Conservation (phyloP, 2,329 filamentous ascomycete genomes). For the Penicillium glabrum region DNA sequence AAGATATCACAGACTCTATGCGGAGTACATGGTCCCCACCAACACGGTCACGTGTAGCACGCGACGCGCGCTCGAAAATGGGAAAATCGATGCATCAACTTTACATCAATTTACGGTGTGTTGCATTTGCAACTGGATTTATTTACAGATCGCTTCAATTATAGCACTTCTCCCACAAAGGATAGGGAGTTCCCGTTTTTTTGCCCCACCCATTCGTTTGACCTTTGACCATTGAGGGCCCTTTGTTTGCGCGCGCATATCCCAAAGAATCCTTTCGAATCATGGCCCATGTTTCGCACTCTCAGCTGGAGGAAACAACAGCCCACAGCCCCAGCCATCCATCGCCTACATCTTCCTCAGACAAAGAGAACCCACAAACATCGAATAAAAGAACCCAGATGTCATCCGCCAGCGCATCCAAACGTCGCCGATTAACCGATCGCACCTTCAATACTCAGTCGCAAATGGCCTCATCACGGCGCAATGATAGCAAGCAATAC, state of each 20-base stretch:
- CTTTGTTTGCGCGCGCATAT: slow-evolving; percentile 3
- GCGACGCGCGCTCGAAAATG: slow-evolving; percentile 9
- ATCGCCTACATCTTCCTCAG: slow-evolving; percentile 43
- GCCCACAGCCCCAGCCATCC: slow-evolving; percentile 20
- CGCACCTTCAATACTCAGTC: slow-evolving; percentile 30
- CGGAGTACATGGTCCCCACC: not conserved
- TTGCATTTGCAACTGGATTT: not conserved
- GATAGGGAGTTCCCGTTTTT: not conserved
- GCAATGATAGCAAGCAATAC: slow-evolving; percentile 46
- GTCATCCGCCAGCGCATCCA: slow-evolving; percentile 27
- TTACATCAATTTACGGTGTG: not conserved
- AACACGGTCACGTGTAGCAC: slow-evolving; percentile 6
- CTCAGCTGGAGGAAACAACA: slow-evolving; percentile 15
- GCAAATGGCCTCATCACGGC: slow-evolving; percentile 28
- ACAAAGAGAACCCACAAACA: slow-evolving; percentile 50
- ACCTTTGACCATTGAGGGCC: not conserved
- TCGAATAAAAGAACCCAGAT: slow-evolving; percentile 42
- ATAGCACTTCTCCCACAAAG: not conserved
- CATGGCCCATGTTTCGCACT: slow-evolving; percentile 28
- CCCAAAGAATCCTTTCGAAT: slow-evolving; percentile 15
- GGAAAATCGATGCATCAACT: not conserved
- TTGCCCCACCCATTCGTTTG: not conserved
- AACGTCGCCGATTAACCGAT: slow-evolving; percentile 47
- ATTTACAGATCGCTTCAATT: not conserved
- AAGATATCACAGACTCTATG: not conserved